Conservation (phyloP, 2,329 filamentous ascomycete genomes). For the Didymella exigua region DNA sequence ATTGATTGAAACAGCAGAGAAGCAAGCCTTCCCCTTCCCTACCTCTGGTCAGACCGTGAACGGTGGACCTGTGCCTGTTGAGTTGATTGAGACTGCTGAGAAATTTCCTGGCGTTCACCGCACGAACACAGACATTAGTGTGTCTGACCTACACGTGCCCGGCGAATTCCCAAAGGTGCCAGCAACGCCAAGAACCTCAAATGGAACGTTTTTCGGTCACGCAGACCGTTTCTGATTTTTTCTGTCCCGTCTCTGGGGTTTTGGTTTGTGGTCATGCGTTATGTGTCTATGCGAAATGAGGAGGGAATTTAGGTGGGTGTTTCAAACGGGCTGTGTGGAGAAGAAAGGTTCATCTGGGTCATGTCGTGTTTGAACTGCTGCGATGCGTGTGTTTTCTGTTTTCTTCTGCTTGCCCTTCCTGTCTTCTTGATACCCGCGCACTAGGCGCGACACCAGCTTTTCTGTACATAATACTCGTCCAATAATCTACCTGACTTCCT, state of each 20-base stretch:
- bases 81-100: slow-evolving; percentile 23
- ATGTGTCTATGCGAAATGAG: slow-evolving; percentile 3
- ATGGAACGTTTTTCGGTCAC: slow-evolving; percentile 11
- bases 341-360: slow-evolving; percentile 3
- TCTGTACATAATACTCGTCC: slow-evolving; percentile 6
- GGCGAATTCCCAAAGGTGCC: slow-evolving; percentile 63
- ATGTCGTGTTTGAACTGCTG: background rate
- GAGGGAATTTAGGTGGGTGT: background rate
- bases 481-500: background rate
- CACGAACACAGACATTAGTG: slow-evolving; percentile 56
- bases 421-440: slow-evolving; percentile 15
- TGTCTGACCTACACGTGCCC: slow-evolving; percentile 72
- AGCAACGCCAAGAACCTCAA: slow-evolving; percentile 11
- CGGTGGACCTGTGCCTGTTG: slow-evolving; percentile 36
- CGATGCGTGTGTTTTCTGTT: background rate
- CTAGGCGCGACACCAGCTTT: slow-evolving; percentile 3
- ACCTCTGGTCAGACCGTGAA: slow-evolving; percentile 32
- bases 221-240: slow-evolving; percentile 7
- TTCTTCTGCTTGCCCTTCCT: background rate
- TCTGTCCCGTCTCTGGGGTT: background rate
- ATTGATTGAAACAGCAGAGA: slow-evolving; percentile 21
- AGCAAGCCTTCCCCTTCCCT: slow-evolving; percentile 33
- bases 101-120: slow-evolving; percentile 54
- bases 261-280: background rate
- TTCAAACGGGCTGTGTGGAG: background rate